phyloP scores from a whole-genome alignment of 1,284 basidiomycete species.

The Volvariella surrecta region DNA sequence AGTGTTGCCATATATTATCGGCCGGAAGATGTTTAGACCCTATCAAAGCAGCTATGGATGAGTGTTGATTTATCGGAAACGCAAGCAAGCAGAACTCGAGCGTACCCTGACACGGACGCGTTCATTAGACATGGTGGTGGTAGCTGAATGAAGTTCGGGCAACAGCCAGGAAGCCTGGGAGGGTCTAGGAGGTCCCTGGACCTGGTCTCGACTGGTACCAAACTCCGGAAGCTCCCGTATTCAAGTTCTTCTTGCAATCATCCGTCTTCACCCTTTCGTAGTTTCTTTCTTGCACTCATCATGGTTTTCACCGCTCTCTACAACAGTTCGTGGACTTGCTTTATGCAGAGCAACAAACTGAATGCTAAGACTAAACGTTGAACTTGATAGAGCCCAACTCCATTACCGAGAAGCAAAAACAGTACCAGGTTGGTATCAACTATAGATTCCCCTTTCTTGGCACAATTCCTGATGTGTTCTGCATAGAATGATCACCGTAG shows the following conservation, averaged over 20 bases:
- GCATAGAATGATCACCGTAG: conserved; percentile 24
- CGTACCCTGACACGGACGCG: conserved; percentile 68
- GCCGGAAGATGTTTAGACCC: conserved; percentile 86
- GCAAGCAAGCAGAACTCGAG: conserved; percentile 8
- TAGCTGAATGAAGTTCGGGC: conserved; percentile 5
- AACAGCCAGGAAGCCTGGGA: conserved; percentile 5
- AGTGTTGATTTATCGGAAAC: conserved; percentile 9
- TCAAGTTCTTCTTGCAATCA: conserved; percentile 7
- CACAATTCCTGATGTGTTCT: conserved; percentile 7
- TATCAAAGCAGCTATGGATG: conserved; percentile 22
- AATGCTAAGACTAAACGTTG: conserved; percentile 8
- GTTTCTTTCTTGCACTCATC: conserved; percentile 12
- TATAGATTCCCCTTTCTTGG: conserved; percentile 1
- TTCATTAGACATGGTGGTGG: conserved; percentile 43
- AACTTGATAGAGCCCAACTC: conserved; percentile 47
- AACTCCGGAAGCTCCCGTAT: conserved; percentile 33
- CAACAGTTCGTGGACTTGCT: conserved; percentile 27
- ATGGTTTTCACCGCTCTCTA: conserved; percentile 54
- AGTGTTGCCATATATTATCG: conserved; percentile 96
- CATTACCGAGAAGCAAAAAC: conserved; percentile 54
- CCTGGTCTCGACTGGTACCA: conserved; percentile 9
- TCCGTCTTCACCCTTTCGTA: conserved; percentile 10
- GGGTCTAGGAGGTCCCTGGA: conserved; percentile 2
- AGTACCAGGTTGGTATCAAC: conserved; percentile 45
- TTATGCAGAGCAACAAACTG: conserved; percentile 3